Evolutionary conservation across 345 rosid genomes (phyloP), one percentile per base, ranked within the genome.

Genomic region (Citrus mangshanensis): DNA sequence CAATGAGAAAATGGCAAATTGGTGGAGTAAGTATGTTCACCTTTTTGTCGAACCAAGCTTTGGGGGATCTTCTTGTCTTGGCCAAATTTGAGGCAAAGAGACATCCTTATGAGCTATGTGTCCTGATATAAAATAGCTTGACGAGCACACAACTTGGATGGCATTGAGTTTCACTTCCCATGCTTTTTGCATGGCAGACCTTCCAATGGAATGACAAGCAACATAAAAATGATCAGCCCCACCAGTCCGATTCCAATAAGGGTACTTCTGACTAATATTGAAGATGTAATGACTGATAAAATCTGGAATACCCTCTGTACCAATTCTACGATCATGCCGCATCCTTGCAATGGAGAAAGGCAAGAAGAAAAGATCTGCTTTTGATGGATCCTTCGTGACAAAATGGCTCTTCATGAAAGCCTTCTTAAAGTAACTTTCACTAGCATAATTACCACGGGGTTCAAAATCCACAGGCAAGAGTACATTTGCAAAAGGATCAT

Each of bases 211-310:
- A 82, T 89, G 91, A 82, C 94, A 91, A 72, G 92, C 88, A 72
- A 79, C 90, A 54, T 88, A 91, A 69, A 91, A 91, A 62, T 89
- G 94, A 82, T 91, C 92, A 18, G 92, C 87, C 78, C 94, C 91
- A 25, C 84, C 85, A 0, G 90, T 84, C 61, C 86, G 88, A 67
- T 91, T 91, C 94, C 92, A 91, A 55, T 82, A 91, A 9, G 94
- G 90, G 64, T 86, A 91, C 76, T 78, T 82, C 59, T 19, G 85
- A 70, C 87, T 84, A 77, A 89, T 83, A 56, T 88, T 85, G 37
- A 70, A 64, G 32, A 85, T 70, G 77, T 89, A 85, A 73, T 73
- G 86, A 63, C 77, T 79, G 68, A 89, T 60, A 75, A 89, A 90
- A 82, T 83, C 81, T 80, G 49, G 83, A 74, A 87, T 77, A 55